These are phyloP conservation scores for Aspergillus costaricaensis DNA, from an alignment of 2,329 filamentous ascomycete genomes.

Conservation along the genomic window DNA sequence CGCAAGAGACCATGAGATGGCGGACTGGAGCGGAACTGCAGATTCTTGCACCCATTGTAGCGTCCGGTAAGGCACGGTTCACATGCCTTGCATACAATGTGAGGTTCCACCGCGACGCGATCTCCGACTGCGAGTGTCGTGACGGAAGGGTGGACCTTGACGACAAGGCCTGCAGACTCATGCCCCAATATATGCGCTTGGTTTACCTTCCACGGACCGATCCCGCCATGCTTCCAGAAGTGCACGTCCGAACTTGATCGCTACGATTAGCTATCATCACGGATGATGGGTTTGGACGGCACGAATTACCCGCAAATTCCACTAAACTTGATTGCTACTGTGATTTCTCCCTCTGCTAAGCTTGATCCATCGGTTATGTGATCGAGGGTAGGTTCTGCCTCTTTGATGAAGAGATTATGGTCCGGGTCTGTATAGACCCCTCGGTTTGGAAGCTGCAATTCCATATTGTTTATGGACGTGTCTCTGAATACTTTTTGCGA, in stretches of 20 bases:
- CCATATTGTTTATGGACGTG: not conserved
- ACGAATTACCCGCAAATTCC: not conserved
- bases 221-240: not conserved
- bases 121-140: not conserved
- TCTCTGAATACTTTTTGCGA: too few relatives aligned
- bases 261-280: not conserved
- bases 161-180: not conserved
- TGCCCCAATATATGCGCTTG: not conserved
- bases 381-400: not conserved
- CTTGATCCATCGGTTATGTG: not conserved
- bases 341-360: not conserved
- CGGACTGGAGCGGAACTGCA: not conserved
- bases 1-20: not conserved
- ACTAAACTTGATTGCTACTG: not conserved
- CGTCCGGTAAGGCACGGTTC: not conserved
- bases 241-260: not conserved
- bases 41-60: not conserved
- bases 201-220: not conserved
- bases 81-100: not conserved
- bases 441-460: not conserved
- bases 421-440: not conserved
- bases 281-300: too few relatives aligned
- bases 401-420: not conserved
- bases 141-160: not conserved
- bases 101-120: not conserved